Evolutionary conservation across 1,284 basidiomycete genomes (phyloP), one percentile per base, ranked within the genome.

Genomic region (Cutaneotrichosporon spelunceum): DNA sequence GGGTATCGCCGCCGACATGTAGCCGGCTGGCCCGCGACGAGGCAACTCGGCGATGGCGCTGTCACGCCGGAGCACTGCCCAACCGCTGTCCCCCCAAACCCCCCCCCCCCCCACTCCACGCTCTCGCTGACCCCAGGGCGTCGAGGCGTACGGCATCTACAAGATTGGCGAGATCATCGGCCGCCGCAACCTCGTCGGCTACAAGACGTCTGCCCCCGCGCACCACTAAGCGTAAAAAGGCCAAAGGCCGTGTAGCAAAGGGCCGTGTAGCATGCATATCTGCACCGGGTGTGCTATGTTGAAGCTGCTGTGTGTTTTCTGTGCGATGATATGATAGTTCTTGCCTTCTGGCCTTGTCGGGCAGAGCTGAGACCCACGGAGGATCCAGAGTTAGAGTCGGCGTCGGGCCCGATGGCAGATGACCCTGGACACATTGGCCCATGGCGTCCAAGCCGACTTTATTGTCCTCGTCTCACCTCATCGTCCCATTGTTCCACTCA

Each of bases 161-260:
- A 78, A 90, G 86, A 85, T 96, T 81, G 93, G 93, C 61, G 92
- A 96, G 80, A 94, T 95, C 68, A 74, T 94, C 69, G 92, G 92
- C 50, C 84, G 90, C 69, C 85, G 90, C 79, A 86, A 86, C 80
- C 75, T 94, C 50, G 83, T 94, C 71, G 92, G 92, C 50, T 95
- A 95, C 83, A 86, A 87, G 69, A 74, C 56, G 36, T 23, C 36
- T 53, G 56, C 34, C 50, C 36, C 39, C 36, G 42, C 55, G 53
- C 59, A 64, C 48, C 60, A 65, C 63, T 65, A 65, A 47, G 61
- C 39, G 61, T 59, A 44, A 63, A 53, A 60, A 50, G 56, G 59
- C 62, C 53, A 6, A n/a, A n/a, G 39, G 39, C 39, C 39, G 39
- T 42, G 39, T 42, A 42, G 39, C 39, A 21, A 27, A 29, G 50